Evolutionary conservation across 106 monocot species (phyloP).

Genomic region (Acorus calamus): DNA sequence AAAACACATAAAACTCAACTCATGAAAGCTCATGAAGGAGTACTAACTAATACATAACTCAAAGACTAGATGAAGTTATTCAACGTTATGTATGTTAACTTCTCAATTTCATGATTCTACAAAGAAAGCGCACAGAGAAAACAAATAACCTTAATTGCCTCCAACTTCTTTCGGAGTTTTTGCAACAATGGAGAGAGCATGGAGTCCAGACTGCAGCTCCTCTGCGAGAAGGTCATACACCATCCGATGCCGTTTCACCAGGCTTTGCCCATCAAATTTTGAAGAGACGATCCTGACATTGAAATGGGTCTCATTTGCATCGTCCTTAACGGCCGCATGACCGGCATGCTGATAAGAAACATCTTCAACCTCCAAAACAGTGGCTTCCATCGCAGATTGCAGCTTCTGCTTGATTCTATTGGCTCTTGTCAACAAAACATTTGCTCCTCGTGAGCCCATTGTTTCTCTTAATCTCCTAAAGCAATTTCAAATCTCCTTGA

Average conservation of each 20-base stretch:
- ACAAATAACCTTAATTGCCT: not conserved
- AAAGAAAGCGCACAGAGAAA: not conserved
- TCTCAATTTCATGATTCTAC: too few species aligned
- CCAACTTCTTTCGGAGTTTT: conserved; percentile 70
- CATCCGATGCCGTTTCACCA: conserved; percentile 90
- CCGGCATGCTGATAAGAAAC: conserved; percentile 88
- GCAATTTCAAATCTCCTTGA: too few species aligned
- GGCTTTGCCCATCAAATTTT: conserved; percentile 74
- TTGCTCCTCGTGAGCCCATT: conserved; percentile 56
- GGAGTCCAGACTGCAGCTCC: conserved; percentile 81
- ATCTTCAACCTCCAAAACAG: conserved; percentile 69
- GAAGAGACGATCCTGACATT: conserved; percentile 71
- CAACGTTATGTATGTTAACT: too few species aligned
- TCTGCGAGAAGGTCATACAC: conserved; percentile 75
- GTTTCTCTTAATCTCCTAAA: not conserved
- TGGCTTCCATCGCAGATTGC: conserved; percentile 63
- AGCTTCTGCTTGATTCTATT: conserved; percentile 75
- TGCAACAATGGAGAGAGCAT: conserved; percentile 92
- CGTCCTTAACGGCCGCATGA: conserved; percentile 61
- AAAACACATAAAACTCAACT: too few species aligned
- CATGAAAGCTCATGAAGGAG: too few species aligned
- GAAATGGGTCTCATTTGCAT: conserved; percentile 76
- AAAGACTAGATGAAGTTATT: too few species aligned
- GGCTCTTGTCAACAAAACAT: conserved; percentile 45
- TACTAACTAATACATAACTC: too few species aligned